Evolutionary conservation across 768 basidiomycete species (phyloP).

Genomic region (Termitomyces heimii): DNA sequence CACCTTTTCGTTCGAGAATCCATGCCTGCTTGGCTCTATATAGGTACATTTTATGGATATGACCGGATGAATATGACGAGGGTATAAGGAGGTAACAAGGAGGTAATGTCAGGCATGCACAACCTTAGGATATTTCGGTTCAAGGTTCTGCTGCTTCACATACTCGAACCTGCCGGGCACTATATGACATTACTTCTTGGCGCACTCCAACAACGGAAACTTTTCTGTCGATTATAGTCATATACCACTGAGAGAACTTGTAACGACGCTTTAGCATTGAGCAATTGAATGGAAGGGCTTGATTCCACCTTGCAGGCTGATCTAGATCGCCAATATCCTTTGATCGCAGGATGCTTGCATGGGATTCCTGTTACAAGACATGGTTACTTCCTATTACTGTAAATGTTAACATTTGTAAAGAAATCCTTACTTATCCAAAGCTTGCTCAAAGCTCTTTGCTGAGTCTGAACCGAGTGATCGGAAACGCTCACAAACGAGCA

Average conservation of each 20-base stretch:
- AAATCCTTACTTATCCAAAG: too few relatives aligned
- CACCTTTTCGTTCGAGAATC: conserved; percentile 8
- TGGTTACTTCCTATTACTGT: background rate
- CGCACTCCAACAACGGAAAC: background rate
- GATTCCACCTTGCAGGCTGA: background rate
- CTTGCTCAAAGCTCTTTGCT: too few relatives aligned
- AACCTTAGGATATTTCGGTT: background rate
- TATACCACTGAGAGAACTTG: background rate
- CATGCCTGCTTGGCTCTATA: background rate
- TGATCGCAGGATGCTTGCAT: background rate
- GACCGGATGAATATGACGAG: background rate
- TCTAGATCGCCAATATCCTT: background rate
- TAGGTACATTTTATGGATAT: background rate
- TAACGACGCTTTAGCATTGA: background rate
- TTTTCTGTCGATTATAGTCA: background rate
- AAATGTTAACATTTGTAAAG: too few relatives aligned
- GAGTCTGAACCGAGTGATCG: background rate
- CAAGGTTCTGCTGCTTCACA: background rate
- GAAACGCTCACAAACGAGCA: conserved; percentile 1
- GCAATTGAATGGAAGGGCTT: background rate
- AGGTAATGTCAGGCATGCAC: background rate
- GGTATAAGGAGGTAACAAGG: background rate
- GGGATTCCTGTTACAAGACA: background rate
- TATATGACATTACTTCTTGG: background rate
- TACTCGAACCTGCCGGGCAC: background rate